Evolutionary conservation across 805 yeast genomes (phyloP), one percentile per base, ranked within the genome.

Genomic region (Candida yuanshanica): DNA sequence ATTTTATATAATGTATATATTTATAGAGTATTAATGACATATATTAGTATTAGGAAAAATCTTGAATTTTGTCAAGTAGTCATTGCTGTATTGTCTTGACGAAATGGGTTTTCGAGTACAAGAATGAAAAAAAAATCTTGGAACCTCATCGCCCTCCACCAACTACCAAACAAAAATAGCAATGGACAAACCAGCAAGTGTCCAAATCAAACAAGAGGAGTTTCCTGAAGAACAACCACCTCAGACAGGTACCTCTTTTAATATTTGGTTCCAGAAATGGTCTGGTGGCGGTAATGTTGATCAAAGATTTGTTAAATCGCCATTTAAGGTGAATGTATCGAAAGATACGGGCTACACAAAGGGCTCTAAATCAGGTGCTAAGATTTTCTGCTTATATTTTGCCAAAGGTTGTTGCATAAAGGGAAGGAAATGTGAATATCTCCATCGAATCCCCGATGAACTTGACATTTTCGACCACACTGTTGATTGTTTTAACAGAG

Each of bases 401-500:
- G 91, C 96, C 3, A 77, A 90, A 37, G 98, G 98, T 0, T 74
- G 86, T 59, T 91, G 99, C 56, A 75, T 78, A 39, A 72, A 77
- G 44, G 98, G 97, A 2, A 72, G 69, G 38, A 71, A 77, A 33
- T 91, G 99, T 59, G 74, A 73, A 14, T 90, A 77, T 58, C 63
- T 83, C 24, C 99, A 91, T 59, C 66, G 96, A 39, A 56, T 85
- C 7, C 98, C 99, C 0, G 60, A 52, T 4, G 74, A 69, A 0
- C 54, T 60, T 7, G 96, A 90, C 53, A 60, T 68, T 29, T 69
- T 69, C 35, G 71, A 79, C 2, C 71, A 81, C 2, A 77, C 88
- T 0, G 70, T 77, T 20, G 99, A 91, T 62, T 90, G 97, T 55
- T 91, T 91, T 68, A 98, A 97, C 2, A 67, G 99, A 44, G 95